Conservation (phyloP, 1,284 basidiomycete species). For the Rhodotorula sp. region DNA sequence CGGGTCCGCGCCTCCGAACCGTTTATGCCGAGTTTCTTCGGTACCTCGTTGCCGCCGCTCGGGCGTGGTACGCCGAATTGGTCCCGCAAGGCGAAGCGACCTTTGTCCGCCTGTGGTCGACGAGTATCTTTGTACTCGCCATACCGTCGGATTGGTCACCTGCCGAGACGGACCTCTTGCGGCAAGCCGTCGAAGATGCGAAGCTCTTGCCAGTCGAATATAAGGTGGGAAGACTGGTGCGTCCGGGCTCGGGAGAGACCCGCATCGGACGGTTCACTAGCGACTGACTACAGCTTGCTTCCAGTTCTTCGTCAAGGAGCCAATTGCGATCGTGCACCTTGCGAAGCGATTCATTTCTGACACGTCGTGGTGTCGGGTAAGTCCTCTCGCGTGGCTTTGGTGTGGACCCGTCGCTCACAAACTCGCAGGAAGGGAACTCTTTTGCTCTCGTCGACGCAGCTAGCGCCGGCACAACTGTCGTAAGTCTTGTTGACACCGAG, state of each 20-base stretch:
- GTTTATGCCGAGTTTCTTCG: conserved; percentile 18
- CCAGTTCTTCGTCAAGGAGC: conserved; percentile 27
- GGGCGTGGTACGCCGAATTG: conserved; percentile 22
- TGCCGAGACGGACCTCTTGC: conserved; percentile 6
- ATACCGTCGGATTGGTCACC: conserved; percentile 13
- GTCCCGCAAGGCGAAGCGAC: conserved; percentile 6
- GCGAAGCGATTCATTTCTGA: conserved; percentile 1
- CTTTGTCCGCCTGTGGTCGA: conserved; percentile 20
- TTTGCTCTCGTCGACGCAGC: conserved; percentile 23
- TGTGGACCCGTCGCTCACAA: too few relatives aligned
- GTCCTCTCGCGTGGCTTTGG: neutral
- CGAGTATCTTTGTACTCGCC: conserved; percentile 9
- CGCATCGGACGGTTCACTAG: neutral
- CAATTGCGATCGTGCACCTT: conserved; percentile 5
- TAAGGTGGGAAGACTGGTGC: conserved; percentile 7
- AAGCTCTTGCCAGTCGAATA: conserved; percentile 4
- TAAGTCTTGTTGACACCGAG: neutral
- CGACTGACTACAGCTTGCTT: neutral
- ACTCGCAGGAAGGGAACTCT: neutral
- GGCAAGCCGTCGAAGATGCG: conserved; percentile 11
- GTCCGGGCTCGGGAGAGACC: neutral
- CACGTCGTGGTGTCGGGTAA: neutral
- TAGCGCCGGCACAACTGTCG: conserved; percentile 16
- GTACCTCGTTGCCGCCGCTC: conserved; percentile 2
- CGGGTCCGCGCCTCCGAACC: conserved; percentile 10